These are phyloP conservation scores for Pseudocercospora eumusae DNA, from an alignment of 2,329 filamentous ascomycete genomes.

Conservation along the genomic window DNA sequence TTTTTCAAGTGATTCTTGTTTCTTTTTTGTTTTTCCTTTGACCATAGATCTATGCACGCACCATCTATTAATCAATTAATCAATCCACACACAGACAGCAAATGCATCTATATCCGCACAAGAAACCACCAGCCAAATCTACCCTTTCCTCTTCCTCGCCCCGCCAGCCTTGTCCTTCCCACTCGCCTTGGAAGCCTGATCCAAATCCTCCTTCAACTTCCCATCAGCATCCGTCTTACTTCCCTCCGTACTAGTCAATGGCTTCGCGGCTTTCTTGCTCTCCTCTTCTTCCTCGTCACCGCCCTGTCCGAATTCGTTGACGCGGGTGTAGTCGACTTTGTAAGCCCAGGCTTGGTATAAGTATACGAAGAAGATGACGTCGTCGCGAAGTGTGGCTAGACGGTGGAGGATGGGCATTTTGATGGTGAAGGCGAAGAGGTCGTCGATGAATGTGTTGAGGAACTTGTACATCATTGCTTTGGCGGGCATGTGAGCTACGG, in stretches of 20 bases:
- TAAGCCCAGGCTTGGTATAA: constrained; percentile 93
- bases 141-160: constrained; percentile 12
- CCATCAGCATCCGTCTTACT: constrained; percentile 21
- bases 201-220: constrained; percentile 24
- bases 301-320: constrained; percentile 98
- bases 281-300: constrained; percentile 79
- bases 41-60: neutral
- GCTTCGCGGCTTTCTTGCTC: constrained; percentile 50
- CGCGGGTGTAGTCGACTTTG: constrained; percentile 82
- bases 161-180: constrained; percentile 22
- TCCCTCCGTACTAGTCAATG: constrained; percentile 39
- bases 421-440: constrained; percentile 97
- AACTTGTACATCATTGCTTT: constrained; percentile 99
- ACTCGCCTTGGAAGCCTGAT: constrained; percentile 14
- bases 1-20: too few relatives aligned
- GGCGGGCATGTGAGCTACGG: constrained; percentile 91
- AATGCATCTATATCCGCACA: neutral
- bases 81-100: too few relatives aligned
- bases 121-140: neutral
- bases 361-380: constrained; percentile 98
- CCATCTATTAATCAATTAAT: neutral
- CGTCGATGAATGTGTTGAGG: constrained; percentile 97
- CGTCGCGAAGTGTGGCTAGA: constrained; percentile 87
- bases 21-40: too few relatives aligned
- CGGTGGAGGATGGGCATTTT: constrained; percentile 97